Evolutionary conservation across 192 early-diverging fungal species (phyloP).

Genomic region (Dissophora globulifera): DNA sequence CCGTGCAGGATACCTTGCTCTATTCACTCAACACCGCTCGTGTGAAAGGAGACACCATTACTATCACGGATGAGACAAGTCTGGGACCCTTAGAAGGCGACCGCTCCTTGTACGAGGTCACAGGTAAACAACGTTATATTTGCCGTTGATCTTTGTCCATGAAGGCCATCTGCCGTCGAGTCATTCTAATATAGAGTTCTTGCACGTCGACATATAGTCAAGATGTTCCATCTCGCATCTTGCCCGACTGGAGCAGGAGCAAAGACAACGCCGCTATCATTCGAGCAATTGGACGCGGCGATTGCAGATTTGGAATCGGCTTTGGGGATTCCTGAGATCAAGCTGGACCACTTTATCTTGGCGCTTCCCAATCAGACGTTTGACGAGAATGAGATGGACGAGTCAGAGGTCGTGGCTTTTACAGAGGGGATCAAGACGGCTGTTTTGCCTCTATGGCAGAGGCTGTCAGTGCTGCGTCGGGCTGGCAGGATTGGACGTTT

Average conservation of each 20-base stretch:
- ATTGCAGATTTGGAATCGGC: constrained; percentile 15
- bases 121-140: constrained; percentile 17
- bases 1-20: constrained; percentile 58
- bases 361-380: constrained; percentile 30
- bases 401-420: constrained; percentile 40
- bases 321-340: constrained; percentile 24
- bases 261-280: constrained; percentile 21
- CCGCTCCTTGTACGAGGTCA: constrained; percentile 54
- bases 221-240: constrained; percentile 40
- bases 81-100: constrained; percentile 54
- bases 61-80: constrained; percentile 55
- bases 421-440: constrained; percentile 9
- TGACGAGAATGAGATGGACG: constrained; percentile 46
- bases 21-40: constrained; percentile 48
- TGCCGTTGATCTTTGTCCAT: no score
- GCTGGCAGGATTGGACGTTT: constrained; percentile 52
- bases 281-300: constrained; percentile 22
- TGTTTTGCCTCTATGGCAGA: constrained; percentile 31
- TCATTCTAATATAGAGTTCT: no score
- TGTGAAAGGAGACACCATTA: constrained; percentile 36
- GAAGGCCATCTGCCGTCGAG: no score
- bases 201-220: no score
- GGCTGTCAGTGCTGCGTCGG: constrained; percentile 39
- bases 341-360: constrained; percentile 40
- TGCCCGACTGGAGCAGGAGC: not conserved